Percentiles rank a stretch among this genome's conserved stretches.
Evolutionary conservation across 2,329 filamentous ascomycete genomes (phyloP).

Genomic region (Uncinocarpus reesii): DNA sequence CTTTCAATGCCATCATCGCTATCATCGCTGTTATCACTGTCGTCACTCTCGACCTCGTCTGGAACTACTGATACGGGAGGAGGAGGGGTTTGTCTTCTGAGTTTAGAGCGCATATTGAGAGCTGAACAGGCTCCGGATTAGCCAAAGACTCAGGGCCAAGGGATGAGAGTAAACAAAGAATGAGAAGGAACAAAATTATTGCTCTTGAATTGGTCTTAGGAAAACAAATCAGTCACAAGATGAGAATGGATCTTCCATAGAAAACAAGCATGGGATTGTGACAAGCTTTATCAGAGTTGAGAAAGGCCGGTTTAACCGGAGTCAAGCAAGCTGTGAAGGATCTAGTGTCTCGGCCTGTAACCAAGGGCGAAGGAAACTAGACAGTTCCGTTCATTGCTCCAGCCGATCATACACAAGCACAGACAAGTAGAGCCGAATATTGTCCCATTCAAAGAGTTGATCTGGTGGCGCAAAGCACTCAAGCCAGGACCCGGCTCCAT

Average conservation of each 20-base stretch:
- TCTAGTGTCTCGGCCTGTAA: constrained; percentile 3
- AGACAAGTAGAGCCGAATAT: neutral
- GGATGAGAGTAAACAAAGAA: neutral
- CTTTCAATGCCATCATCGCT: neutral
- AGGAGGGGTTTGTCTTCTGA: neutral
- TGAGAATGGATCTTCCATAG: neutral
- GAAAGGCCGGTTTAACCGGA: neutral
- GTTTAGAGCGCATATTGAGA: neutral
- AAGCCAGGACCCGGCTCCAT: neutral
- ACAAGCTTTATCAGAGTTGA: constrained; percentile 1
- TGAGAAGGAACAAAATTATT: neutral
- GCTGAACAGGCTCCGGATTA: neutral
- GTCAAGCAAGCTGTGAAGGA: neutral
- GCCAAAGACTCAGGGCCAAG: neutral
- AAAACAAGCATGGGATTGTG: neutral
- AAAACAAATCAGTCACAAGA: neutral
- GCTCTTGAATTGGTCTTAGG: neutral
- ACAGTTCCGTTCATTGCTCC: neutral
- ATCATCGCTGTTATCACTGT: neutral
- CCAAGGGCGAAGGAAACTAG: neutral
- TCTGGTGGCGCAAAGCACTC: neutral
- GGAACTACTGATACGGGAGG: neutral
- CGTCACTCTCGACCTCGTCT: neutral
- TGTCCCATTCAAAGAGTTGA: neutral
- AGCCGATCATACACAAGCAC: neutral